Evolutionary conservation across 2,329 filamentous ascomycete genomes (phyloP).

Genomic region (Tolypocladium endophyticum): DNA sequence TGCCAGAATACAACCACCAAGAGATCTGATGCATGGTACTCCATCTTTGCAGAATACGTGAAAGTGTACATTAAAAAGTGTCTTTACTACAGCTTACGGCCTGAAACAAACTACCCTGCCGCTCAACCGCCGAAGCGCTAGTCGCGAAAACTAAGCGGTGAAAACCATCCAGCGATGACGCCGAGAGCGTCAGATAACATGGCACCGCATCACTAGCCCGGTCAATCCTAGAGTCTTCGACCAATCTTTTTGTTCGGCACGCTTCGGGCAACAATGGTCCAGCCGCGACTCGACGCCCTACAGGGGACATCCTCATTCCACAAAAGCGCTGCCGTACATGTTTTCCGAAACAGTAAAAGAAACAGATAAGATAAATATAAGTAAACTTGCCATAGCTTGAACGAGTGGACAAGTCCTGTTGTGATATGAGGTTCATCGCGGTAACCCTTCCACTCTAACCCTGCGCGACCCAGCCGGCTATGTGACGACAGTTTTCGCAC

Average conservation of each 20-base stretch:
- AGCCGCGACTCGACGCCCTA: slow-evolving; percentile 27
- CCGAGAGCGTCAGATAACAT: slow-evolving; percentile 30
- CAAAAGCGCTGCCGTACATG: slow-evolving; percentile 27
- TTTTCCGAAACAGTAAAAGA: too few relatives aligned
- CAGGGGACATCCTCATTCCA: slow-evolving; percentile 26
- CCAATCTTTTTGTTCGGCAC: slow-evolving; percentile 21
- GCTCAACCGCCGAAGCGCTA: too few relatives aligned
- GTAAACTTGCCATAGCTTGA: too few relatives aligned
- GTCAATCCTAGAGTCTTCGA: slow-evolving; percentile 21
- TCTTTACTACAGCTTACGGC: slow-evolving; percentile 26
- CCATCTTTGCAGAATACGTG: too few relatives aligned
- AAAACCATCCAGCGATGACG: slow-evolving; percentile 9
- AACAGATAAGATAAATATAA: too few relatives aligned
- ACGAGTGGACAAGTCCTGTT: too few relatives aligned
- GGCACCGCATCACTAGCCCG: slow-evolving; percentile 26
- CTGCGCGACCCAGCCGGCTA: slow-evolving; percentile 17
- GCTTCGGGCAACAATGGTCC: slow-evolving; percentile 25
- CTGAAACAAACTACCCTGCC: too few relatives aligned
- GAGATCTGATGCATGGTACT: slow-evolving; percentile 1
- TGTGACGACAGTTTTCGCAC: too few relatives aligned
- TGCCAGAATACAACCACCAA: slow-evolving; percentile 10
- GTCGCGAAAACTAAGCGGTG: slow-evolving; percentile 24
- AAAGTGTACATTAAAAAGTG: too few relatives aligned
- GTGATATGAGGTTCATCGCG: too few relatives aligned
- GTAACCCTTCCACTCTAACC: too few relatives aligned